phyloP scores from a whole-genome alignment of 352 stramenopile genomes.

The Phytophthora melonis region DNA sequence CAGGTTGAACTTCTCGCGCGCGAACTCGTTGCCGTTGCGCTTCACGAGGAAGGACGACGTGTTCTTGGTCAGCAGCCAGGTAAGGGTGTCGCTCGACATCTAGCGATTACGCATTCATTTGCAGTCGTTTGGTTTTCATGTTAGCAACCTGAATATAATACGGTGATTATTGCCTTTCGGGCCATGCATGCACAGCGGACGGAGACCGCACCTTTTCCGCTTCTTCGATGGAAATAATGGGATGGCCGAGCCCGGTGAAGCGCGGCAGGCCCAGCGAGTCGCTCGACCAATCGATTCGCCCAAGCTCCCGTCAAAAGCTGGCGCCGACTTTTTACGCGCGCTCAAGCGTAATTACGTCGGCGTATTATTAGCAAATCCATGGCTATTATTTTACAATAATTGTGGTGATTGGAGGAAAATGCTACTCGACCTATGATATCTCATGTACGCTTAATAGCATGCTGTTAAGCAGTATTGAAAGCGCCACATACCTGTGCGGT shows the following conservation, averaged over 20 bases:
- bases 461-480: conserved; percentile 8
- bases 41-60: conserved; percentile 98
- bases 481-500: conserved; percentile 21
- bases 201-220: conserved; percentile 61
- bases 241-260: conserved; percentile 43
- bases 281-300: conserved; percentile 83
- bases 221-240: conserved; percentile 91
- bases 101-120: conserved; percentile 27
- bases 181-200: not conserved
- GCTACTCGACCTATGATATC: not conserved
- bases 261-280: conserved; percentile 33
- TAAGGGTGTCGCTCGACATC: conserved; percentile 95
- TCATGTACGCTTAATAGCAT: not conserved
- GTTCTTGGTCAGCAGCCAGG: conserved; percentile 97
- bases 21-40: conserved; percentile 91
- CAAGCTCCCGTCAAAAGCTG: conserved; percentile 51
- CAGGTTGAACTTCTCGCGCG: conserved; percentile 96
- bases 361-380: conserved; percentile 2
- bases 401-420: conserved; percentile 4
- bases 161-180: not conserved
- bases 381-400: not conserved
- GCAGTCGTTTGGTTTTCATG: not conserved
- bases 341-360: conserved; percentile 13
- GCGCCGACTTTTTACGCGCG: conserved; percentile 18
- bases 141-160: not conserved